A percentile compares a stretch with the other conserved stretches of the same genome.
phyloP scores from a whole-genome alignment of 1,139 yeast genomes.

The Suhomyces wounanorum region DNA sequence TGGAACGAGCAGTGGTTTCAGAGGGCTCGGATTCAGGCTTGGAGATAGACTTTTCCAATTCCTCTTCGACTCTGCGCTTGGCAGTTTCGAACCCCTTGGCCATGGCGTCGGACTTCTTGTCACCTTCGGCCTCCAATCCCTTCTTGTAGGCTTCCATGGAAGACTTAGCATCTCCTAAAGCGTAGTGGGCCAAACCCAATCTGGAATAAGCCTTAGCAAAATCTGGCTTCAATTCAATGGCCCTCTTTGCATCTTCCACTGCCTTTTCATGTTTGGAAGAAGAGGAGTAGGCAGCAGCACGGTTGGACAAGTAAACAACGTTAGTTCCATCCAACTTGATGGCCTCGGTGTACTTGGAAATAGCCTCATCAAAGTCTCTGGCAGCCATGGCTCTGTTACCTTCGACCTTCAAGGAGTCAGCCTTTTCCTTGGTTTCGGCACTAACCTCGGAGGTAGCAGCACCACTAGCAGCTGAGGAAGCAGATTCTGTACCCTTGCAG shows the following conservation, averaged over 20 bases:
- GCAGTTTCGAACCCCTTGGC: constrained; percentile 92
- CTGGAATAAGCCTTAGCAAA: constrained; percentile 95
- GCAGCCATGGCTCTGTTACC: constrained; percentile 94
- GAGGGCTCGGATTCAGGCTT: constrained; percentile 27
- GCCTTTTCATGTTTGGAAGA: constrained; percentile 74
- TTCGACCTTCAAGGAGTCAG: constrained; percentile 80
- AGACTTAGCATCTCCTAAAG: constrained; percentile 85
- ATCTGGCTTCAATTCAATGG: constrained; percentile 72
- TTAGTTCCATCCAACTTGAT: constrained; percentile 65
- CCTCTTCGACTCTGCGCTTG: constrained; percentile 78
- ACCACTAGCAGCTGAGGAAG: constrained; percentile 19
- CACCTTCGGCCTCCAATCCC: constrained; percentile 88
- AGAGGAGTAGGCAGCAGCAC: constrained; percentile 97
- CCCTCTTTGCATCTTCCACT: constrained; percentile 76
- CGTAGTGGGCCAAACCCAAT: constrained; percentile 89
- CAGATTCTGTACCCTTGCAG: constrained; percentile 17
- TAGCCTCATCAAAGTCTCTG: constrained; percentile 68
- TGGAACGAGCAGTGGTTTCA: constrained; percentile 19
- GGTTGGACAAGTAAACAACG: constrained; percentile 81
- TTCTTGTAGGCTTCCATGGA: constrained; percentile 87
- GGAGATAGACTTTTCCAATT: constrained; percentile 51
- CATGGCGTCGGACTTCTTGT: constrained; percentile 84
- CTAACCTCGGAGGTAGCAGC: constrained; percentile 42
- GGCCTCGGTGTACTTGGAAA: constrained; percentile 80
- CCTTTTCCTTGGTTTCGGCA: constrained; percentile 62